Evolutionary conservation across 106 monocot genomes (phyloP).

Genomic region (Phalaenopsis equestris): DNA sequence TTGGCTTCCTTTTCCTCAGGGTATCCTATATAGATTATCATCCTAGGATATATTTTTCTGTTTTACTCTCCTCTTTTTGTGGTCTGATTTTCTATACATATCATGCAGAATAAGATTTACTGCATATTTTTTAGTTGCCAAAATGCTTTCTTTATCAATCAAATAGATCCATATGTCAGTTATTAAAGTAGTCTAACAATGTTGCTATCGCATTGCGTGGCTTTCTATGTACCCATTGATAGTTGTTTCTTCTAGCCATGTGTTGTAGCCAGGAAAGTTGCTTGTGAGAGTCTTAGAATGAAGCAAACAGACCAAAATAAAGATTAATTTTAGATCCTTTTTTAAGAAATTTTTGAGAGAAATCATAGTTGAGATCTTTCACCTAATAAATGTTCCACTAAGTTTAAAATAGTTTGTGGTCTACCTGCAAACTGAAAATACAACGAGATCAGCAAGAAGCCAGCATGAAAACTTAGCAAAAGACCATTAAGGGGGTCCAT

Average conservation of each 20-base stretch:
- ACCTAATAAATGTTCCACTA: not conserved
- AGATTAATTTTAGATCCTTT: not conserved
- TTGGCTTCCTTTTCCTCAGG: not conserved
- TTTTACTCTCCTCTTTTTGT: not conserved
- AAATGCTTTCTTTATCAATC: not conserved
- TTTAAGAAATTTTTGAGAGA: not conserved
- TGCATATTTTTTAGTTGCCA: not conserved
- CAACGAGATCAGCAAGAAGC: not conserved
- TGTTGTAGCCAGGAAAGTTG: not conserved
- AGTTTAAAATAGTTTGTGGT: not conserved
- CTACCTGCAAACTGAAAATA: not conserved
- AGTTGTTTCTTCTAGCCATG: not conserved
- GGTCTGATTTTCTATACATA: not conserved
- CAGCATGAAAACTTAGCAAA: not conserved
- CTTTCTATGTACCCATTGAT: not conserved
- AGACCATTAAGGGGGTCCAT: not conserved
- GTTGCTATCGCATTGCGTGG: not conserved
- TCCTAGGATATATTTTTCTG: not conserved
- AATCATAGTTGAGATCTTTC: not conserved
- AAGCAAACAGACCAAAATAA: not conserved
- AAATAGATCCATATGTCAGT: not conserved
- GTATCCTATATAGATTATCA: not conserved
- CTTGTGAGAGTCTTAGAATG: not conserved
- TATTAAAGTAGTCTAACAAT: not conserved
- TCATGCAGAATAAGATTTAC: not conserved